A percentile compares a stretch with the other conserved stretches of the same genome.
phyloP scores from a whole-genome alignment of 2,329 filamentous ascomycete species.

The Aspergillus japonicus region DNA sequence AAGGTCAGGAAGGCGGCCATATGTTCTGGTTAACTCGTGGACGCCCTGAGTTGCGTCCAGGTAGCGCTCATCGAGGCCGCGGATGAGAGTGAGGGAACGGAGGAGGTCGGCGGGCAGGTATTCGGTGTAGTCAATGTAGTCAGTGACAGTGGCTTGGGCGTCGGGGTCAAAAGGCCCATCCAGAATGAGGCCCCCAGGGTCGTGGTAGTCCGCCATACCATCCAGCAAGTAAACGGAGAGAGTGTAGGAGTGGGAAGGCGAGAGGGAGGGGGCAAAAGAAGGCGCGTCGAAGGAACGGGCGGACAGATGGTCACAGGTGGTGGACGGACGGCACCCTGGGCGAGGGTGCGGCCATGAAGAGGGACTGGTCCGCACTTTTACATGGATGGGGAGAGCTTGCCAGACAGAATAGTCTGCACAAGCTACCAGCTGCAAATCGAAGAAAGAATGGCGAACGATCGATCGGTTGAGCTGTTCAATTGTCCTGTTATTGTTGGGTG shows the following conservation, averaged over 20 bases:
- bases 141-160: constrained; percentile 64
- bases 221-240: constrained; percentile 24
- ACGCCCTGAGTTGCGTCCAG: constrained; percentile 41
- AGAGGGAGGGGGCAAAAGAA: constrained; percentile 12
- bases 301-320: constrained; percentile 18
- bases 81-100: constrained; percentile 62
- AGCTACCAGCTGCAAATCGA: constrained; percentile 12
- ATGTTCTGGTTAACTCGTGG: constrained; percentile 44
- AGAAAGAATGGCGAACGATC: not conserved
- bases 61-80: constrained; percentile 48
- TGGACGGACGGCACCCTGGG: constrained; percentile 22
- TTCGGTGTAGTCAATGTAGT: constrained; percentile 69
- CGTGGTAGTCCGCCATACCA: constrained; percentile 43
- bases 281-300: constrained; percentile 13
- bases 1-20: constrained; percentile 52
- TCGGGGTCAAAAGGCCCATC: constrained; percentile 59
- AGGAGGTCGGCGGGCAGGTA: constrained; percentile 65
- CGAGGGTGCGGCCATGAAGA: constrained; percentile 22
- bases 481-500: not conserved
- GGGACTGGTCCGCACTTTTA: constrained; percentile 13
- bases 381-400: constrained; percentile 16
- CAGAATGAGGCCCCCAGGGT: constrained; percentile 44
- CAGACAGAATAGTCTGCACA: constrained; percentile 10
- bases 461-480: not conserved
- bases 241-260: constrained; percentile 13